These are phyloP conservation scores for Pyricularia pennisetigena DNA, from an alignment of 2,329 filamentous ascomycete species.

Conservation along the genomic window DNA sequence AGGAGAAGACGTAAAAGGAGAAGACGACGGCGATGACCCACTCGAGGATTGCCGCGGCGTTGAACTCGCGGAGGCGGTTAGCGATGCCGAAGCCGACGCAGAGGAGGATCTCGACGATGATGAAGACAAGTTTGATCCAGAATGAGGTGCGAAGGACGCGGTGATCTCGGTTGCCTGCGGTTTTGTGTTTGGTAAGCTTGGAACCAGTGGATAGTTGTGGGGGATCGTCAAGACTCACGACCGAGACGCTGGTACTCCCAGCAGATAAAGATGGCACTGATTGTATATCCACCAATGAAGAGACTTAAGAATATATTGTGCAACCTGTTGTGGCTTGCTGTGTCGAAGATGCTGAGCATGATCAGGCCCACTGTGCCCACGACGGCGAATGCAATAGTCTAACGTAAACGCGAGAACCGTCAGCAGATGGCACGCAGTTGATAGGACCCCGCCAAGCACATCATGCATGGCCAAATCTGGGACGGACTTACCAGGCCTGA, in stretches of 20 bases:
- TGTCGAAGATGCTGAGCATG: constrained; percentile 78
- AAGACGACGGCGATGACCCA: constrained; percentile 74
- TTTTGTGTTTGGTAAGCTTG: background rate
- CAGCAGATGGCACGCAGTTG: background rate
- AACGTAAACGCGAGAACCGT: background rate
- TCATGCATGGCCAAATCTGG: background rate
- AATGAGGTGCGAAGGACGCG: constrained; percentile 68
- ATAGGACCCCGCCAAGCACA: background rate
- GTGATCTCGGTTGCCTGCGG: constrained; percentile 60
- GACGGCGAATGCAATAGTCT: constrained; percentile 57
- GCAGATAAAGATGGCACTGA: constrained; percentile 82
- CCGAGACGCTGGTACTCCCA: constrained; percentile 83
- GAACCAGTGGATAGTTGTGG: background rate
- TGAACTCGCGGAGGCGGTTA: constrained; percentile 37
- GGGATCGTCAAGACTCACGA: constrained; percentile 30
- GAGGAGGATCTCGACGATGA: constrained; percentile 68
- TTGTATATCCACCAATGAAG: constrained; percentile 78
- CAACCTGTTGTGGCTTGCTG: constrained; percentile 50
- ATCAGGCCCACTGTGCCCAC: constrained; percentile 74
- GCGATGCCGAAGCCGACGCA: constrained; percentile 61
- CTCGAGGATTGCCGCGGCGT: constrained; percentile 70
- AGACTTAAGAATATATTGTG: constrained; percentile 72
- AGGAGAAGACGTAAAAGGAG: constrained; percentile 79
- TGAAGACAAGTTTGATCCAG: constrained; percentile 78
- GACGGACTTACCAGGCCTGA: constrained; percentile 28